phyloP scores from a whole-genome alignment of 2,329 filamentous ascomycete genomes.

The Juglanconis sp. region DNA sequence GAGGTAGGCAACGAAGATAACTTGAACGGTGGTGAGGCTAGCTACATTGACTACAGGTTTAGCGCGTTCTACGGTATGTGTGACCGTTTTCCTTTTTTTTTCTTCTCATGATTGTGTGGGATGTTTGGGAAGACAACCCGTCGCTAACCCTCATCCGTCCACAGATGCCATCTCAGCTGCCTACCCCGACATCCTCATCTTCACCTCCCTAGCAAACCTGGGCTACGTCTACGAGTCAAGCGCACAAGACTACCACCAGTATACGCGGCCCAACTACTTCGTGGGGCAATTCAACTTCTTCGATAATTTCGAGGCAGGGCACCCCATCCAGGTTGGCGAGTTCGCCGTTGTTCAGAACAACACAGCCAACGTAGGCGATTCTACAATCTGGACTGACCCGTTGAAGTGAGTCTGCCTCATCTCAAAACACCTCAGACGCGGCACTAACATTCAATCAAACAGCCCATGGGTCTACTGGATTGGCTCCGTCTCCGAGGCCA shows the following conservation, averaged over 20 bases:
- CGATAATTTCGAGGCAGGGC: slow-evolving; percentile 34
- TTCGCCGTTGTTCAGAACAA: slow-evolving; percentile 33
- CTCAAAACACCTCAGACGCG: neutral
- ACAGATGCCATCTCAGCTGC: slow-evolving; percentile 20
- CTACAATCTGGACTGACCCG: slow-evolving; percentile 4
- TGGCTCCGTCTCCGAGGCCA: slow-evolving; percentile 55
- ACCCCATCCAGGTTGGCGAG: slow-evolving; percentile 34
- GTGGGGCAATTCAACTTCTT: slow-evolving; percentile 33
- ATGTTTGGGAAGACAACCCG: slow-evolving; percentile 25
- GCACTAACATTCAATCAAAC: slow-evolving; percentile 15
- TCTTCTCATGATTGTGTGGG: slow-evolving; percentile 39
- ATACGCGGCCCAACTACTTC: slow-evolving; percentile 30
- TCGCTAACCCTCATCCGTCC: slow-evolving; percentile 17
- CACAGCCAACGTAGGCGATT: slow-evolving; percentile 20
- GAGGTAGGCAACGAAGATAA: slow-evolving; percentile 56
- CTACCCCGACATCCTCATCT: slow-evolving; percentile 16
- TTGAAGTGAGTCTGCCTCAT: slow-evolving; percentile 4
- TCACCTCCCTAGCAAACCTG: slow-evolving; percentile 12
- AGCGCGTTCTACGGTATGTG: slow-evolving; percentile 38
- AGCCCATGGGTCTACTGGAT: slow-evolving; percentile 48
- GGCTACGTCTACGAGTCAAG: slow-evolving; percentile 21
- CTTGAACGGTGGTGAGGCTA: slow-evolving; percentile 35
- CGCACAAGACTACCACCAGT: slow-evolving; percentile 34
- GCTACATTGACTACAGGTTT: slow-evolving; percentile 40
- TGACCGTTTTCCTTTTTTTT: neutral